Evolutionary conservation across 805 yeast species (phyloP).

Genomic region (Zygosaccharomyces lentus): DNA sequence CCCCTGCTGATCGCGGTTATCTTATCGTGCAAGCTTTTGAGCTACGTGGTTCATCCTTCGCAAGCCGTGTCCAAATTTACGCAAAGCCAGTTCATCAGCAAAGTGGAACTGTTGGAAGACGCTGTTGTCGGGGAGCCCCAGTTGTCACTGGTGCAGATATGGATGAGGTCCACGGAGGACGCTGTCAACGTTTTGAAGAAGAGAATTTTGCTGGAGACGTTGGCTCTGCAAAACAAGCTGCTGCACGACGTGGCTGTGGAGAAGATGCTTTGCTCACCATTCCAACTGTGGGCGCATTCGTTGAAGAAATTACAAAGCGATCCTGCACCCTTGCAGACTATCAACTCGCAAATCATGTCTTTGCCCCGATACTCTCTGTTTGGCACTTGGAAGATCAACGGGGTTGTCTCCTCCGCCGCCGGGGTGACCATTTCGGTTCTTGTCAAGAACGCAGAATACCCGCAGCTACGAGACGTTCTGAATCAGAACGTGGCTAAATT

Average conservation of each 20-base stretch:
- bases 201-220: slow-evolving; percentile 34
- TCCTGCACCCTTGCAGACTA: slow-evolving; percentile 37
- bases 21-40: slow-evolving; percentile 46
- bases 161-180: slow-evolving; percentile 18
- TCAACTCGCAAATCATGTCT: slow-evolving; percentile 32
- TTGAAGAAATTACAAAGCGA: slow-evolving; percentile 30
- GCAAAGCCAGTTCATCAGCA: slow-evolving; percentile 21
- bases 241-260: slow-evolving; percentile 20
- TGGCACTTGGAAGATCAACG: slow-evolving; percentile 42
- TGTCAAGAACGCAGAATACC: slow-evolving; percentile 17
- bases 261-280: slow-evolving; percentile 38
- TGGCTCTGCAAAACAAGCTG: slow-evolving; percentile 35
- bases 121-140: slow-evolving; percentile 27
- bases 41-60: slow-evolving; percentile 2
- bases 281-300: slow-evolving; percentile 43
- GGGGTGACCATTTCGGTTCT: slow-evolving; percentile 38
- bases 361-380: slow-evolving; percentile 33
- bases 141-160: slow-evolving; percentile 25
- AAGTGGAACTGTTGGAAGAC: slow-evolving; percentile 18
- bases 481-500: slow-evolving; percentile 31
- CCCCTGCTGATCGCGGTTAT: slow-evolving; percentile 46
- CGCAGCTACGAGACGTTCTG: slow-evolving; percentile 23
- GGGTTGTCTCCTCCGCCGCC: slow-evolving; percentile 40
- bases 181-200: slow-evolving; percentile 34
- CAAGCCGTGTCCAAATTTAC: slow-evolving; percentile 32